These are phyloP conservation scores for Toxicodendron radicans DNA, from an alignment of 345 rosid genomes.

Conservation along the genomic window DNA sequence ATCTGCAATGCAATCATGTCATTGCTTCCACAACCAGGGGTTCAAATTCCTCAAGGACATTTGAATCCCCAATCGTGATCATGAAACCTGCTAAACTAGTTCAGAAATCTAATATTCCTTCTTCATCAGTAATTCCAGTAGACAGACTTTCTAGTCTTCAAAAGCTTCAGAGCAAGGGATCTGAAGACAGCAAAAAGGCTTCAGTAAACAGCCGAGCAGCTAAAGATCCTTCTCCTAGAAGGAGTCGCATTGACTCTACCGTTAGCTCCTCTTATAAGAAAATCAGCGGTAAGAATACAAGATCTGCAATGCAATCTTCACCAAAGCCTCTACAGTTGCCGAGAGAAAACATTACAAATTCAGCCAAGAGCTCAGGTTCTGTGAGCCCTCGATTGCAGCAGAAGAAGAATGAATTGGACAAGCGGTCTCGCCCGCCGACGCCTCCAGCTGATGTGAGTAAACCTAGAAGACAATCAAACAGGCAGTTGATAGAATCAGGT, in stretches of 20 bases:
- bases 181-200: slow-evolving; percentile 40
- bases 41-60: slow-evolving; percentile 43
- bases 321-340: slow-evolving; percentile 45
- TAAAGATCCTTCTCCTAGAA: slow-evolving; percentile 51
- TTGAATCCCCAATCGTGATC: slow-evolving; percentile 90
- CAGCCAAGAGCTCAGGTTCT: slow-evolving; percentile 59
- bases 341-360: slow-evolving; percentile 45
- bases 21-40: slow-evolving; percentile 35
- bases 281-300: slow-evolving; percentile 39
- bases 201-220: slow-evolving; percentile 35
- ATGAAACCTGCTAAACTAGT: slow-evolving; percentile 91
- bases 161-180: slow-evolving; percentile 40
- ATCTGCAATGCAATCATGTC: slow-evolving; percentile 24
- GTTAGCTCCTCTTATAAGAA: slow-evolving; percentile 51
- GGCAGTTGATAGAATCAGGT: slow-evolving; percentile 44
- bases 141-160: slow-evolving; percentile 48
- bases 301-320: slow-evolving; percentile 36
- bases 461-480: slow-evolving; percentile 50
- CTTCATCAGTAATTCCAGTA: slow-evolving; percentile 55
- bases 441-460: slow-evolving; percentile 69
- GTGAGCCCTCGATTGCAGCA: slow-evolving; percentile 82
- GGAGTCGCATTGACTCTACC: slow-evolving; percentile 34
- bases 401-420: slow-evolving; percentile 69
- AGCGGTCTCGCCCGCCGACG: slow-evolving; percentile 80
- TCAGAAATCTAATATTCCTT: slow-evolving; percentile 57